phyloP scores from a whole-genome alignment of 352 stramenopile genomes.

The Phytophthora kernoviae region DNA sequence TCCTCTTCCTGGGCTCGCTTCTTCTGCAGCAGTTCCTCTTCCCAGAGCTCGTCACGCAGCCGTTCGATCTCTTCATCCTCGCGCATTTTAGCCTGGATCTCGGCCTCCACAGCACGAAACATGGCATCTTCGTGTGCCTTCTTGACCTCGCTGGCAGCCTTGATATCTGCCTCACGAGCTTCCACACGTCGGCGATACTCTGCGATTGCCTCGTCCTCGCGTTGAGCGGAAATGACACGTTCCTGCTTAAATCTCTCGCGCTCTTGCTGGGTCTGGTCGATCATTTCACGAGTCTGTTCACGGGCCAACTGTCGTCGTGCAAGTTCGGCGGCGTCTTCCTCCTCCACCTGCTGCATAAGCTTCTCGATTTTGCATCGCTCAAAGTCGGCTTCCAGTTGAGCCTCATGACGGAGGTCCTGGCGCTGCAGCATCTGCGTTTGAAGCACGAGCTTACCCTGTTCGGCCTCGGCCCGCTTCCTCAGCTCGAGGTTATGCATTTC shows the following conservation, averaged over 20 bases:
- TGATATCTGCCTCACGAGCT: constrained; percentile 44
- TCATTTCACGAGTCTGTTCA: constrained; percentile 61
- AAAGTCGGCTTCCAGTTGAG: constrained; percentile 66
- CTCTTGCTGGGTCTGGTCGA: constrained; percentile 53
- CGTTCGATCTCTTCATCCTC: constrained; percentile 89
- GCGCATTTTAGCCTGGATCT: constrained; percentile 82
- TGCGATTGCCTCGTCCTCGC: constrained; percentile 52
- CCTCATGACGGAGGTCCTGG: constrained; percentile 65
- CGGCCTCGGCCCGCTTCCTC: constrained; percentile 65
- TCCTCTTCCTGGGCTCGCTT: constrained; percentile 76
- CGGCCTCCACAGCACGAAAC: constrained; percentile 81
- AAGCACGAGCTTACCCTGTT: constrained; percentile 69
- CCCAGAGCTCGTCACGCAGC: constrained; percentile 92
- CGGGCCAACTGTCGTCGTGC: constrained; percentile 62
- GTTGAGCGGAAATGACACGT: constrained; percentile 35
- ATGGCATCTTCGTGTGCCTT: constrained; percentile 70
- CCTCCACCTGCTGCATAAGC: constrained; percentile 86
- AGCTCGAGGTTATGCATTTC: constrained; percentile 69
- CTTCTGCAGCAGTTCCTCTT: constrained; percentile 88
- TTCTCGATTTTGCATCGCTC: constrained; percentile 88
- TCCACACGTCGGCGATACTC: constrained; percentile 58
- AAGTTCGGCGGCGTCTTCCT: constrained; percentile 84
- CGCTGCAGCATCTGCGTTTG: constrained; percentile 75
- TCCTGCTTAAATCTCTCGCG: constrained; percentile 33
- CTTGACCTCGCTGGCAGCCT: constrained; percentile 72